Conservation (phyloP, 23 red algal genomes). For the Gracilaria domingensis region DNA sequence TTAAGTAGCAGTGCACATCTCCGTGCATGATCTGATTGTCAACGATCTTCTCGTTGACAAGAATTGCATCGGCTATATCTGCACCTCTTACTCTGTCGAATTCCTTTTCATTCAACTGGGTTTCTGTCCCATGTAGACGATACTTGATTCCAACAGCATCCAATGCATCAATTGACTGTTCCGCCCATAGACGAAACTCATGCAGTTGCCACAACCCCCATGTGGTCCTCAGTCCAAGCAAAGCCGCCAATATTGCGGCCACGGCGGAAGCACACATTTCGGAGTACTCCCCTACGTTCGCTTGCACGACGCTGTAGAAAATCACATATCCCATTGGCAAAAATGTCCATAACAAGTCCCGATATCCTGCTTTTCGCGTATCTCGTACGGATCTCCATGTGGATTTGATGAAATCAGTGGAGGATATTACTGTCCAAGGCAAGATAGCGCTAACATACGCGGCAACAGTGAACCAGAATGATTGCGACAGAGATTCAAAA, state of each 20-base stretch:
- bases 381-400: background rate
- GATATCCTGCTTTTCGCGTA: constrained; percentile 5
- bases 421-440: background rate
- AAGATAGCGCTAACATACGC: constrained; percentile 7
- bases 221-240: background rate
- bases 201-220: constrained; percentile 43
- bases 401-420: constrained; percentile 12
- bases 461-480: background rate
- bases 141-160: background rate
- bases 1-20: constrained; percentile 24
- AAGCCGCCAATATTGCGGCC: background rate
- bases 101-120: background rate
- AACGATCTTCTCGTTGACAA: constrained; percentile 29
- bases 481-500: background rate
- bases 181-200: constrained; percentile 1
- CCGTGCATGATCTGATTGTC: constrained; percentile 34
- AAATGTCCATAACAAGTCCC: background rate
- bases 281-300: background rate
- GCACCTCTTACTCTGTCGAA: background rate
- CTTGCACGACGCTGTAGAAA: constrained; percentile 18
- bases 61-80: background rate
- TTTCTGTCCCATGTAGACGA: background rate
- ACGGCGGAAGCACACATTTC: constrained; percentile 14
- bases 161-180: background rate
- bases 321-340: constrained; percentile 14